Conservation (phyloP, 768 basidiomycete genomes). For the Lanmaoa rubissima region DNA sequence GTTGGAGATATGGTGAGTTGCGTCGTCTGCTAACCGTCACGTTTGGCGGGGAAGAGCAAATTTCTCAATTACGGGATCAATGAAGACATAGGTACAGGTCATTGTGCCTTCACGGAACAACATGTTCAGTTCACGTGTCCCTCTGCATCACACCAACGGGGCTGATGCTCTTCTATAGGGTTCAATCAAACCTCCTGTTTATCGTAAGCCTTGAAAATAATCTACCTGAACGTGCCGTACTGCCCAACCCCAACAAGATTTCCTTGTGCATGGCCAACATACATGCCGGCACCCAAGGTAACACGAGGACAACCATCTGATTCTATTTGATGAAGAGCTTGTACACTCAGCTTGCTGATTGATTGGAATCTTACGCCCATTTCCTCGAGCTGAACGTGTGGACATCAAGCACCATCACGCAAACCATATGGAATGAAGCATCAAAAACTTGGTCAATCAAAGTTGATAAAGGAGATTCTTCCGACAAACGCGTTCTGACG, state of each 20-base stretch:
- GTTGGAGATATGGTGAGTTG: slow-evolving; percentile 39
- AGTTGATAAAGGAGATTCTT: slow-evolving; percentile 30
- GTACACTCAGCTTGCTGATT: slow-evolving; percentile 48
- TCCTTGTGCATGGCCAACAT: slow-evolving; percentile 48
- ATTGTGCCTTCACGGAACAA: slow-evolving; percentile 48
- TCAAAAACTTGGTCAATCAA: slow-evolving; percentile 41
- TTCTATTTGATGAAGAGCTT: background rate
- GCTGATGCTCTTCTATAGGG: slow-evolving; percentile 27
- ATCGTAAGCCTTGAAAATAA: slow-evolving; percentile 32
- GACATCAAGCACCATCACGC: slow-evolving; percentile 44
- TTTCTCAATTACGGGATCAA: slow-evolving; percentile 7
- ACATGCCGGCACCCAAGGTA: slow-evolving; percentile 47
- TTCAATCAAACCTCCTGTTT: slow-evolving; percentile 51
- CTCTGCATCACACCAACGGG: background rate
- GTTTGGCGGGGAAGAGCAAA: background rate
- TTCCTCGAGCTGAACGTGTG: slow-evolving; percentile 57
- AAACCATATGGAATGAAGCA: slow-evolving; percentile 34
- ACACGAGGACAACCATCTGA: background rate
- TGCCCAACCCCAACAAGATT: slow-evolving; percentile 34
- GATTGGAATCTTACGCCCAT: slow-evolving; percentile 55
- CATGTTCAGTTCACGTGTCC: slow-evolving; percentile 32
- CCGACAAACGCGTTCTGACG: slow-evolving; percentile 32
- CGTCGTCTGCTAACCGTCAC: background rate
- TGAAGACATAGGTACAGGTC: slow-evolving; percentile 37
- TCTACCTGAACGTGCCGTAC: background rate